Evolutionary conservation across 106 monocot species (phyloP), one percentile per base, ranked within the genome.

Genomic region (Allium sativum): DNA sequence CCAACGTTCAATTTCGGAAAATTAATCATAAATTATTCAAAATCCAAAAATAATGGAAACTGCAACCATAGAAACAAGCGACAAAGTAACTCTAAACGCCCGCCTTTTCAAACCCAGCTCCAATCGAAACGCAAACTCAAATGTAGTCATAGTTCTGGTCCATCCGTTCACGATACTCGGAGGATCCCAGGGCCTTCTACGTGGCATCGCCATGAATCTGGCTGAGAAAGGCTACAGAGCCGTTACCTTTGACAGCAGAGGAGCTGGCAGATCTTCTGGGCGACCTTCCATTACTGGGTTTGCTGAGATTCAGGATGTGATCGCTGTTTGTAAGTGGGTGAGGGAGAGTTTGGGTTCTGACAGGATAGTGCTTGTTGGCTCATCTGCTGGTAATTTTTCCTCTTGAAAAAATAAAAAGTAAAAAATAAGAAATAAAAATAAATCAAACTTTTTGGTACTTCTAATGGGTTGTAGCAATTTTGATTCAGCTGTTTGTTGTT

Each of bases 241-340:
- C 46, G 73, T 96, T 46, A 96, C 95, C 67, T 96, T 96, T 62
- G 90, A 96, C 71, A 79, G 84, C 90, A 59, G 95, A 21, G 95
- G 95, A n/a, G 95, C 95, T 41, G 95, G 95, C 17, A 57, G 77
- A 12, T 96, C 95, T 42, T 68, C 95, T 18, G 95, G 95, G 9
- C 68, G 76, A 22, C 72, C 95, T 18, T 96, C 95, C 6, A 57
- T 96, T 52, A 90, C 90, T 5, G 95, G 95, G 6, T 84, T 77
- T 53, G 7, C 81, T 14, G 95, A 96, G 84, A 59, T 96, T 62
- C 45, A 76, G 18, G 95, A 96, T 56, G 87, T 90, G 22, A 53
- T 73, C 42, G 81, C 77, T 42, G 87, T 90, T 11, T 87, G 90
- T 70, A 70, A 66, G 31, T 96, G 95, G 95, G 76, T 80, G 44